Evolutionary conservation across 2,329 filamentous ascomycete genomes (phyloP).

Genomic region (Colletotrichum salicis): DNA sequence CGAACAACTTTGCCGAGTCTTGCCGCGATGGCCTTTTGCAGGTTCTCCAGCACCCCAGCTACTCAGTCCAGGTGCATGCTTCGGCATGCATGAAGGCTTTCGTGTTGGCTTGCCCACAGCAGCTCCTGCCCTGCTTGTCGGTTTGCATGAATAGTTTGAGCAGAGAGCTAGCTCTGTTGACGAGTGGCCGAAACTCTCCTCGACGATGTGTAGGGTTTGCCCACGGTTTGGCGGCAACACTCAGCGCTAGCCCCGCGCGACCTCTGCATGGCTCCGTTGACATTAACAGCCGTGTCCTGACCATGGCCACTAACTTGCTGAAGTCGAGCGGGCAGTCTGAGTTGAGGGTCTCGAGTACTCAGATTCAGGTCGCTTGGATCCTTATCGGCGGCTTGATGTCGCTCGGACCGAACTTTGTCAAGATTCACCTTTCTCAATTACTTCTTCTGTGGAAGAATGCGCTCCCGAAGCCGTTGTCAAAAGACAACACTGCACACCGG

Average conservation of each 20-base stretch:
- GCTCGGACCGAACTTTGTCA: constrained; percentile 96
- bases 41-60: constrained; percentile 92
- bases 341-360: constrained; percentile 88
- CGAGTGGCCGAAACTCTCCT: constrained; percentile 79
- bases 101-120: constrained; percentile 89
- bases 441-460: constrained; percentile 97
- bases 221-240: constrained; percentile 87
- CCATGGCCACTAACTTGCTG: constrained; percentile 89
- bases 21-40: constrained; percentile 90
- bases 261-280: constrained; percentile 95
- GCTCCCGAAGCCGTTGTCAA: constrained; percentile 90
- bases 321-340: constrained; percentile 94
- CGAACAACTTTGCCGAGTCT: constrained; percentile 80
- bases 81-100: constrained; percentile 88
- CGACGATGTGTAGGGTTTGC: constrained; percentile 90
- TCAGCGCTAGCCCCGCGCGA: constrained; percentile 88
- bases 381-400: constrained; percentile 97
- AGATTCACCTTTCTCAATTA: constrained; percentile 95
- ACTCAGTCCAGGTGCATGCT: constrained; percentile 92
- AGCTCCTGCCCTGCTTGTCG: constrained; percentile 88
- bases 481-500: constrained; percentile 86
- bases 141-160: constrained; percentile 97
- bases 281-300: constrained; percentile 90
- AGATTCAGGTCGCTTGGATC: constrained; percentile 98
- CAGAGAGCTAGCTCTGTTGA: constrained; percentile 83